Base-by-base conservation (phyloP, 345 rosid species). In the Lenwebbia sp. region DNA sequence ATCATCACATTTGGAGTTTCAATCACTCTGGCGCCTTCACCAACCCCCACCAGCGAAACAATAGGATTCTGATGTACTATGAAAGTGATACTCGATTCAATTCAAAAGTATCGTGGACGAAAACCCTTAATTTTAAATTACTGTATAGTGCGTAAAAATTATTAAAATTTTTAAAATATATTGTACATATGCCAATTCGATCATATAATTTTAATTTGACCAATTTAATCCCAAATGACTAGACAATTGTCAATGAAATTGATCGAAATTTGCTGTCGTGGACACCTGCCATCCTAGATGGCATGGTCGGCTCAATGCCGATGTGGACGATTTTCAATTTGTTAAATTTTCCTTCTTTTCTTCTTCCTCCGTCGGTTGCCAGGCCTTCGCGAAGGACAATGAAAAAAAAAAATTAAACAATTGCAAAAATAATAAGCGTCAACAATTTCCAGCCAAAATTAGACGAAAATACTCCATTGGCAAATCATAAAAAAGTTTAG, bases 121-220 rank as follows among this genome's bases (percentile, higher is more conserved):
- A 33, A 65, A 17, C 3, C 13, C 1, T 65, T 17, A 2, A 17
- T 19, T 33, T 65, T 17, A 17, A 4, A 40, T 33, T 65, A 4
- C 2, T 10, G 8, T 33, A 17, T 8, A 17, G 11, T 5, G 0
- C 0, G 1, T 15, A 65, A 30, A 65, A 33, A 8, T 37, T 7
- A 65, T 13, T 0, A 28, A 28, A 60, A 30, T 28, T 13, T 60
- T 13, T 5, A 14, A 1, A 14, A 62, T 9, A 3, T 30, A 7
- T 15, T 4, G 0, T 3, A 17, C 0, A 0, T 3, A 62, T 7
- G 6, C 1, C 13, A 9, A 65, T 10, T 33, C 13, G 10, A 4
- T 33, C 3, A 0, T 8, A 8, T 7, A 17, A 33, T 65, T 17
- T 33, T 4, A 30, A 65, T 65, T 30, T 65, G 23, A 0, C 5